Evolutionary conservation across 306 rosid species (phyloP).

Genomic region (Cyamopsis tetragonoloba): DNA sequence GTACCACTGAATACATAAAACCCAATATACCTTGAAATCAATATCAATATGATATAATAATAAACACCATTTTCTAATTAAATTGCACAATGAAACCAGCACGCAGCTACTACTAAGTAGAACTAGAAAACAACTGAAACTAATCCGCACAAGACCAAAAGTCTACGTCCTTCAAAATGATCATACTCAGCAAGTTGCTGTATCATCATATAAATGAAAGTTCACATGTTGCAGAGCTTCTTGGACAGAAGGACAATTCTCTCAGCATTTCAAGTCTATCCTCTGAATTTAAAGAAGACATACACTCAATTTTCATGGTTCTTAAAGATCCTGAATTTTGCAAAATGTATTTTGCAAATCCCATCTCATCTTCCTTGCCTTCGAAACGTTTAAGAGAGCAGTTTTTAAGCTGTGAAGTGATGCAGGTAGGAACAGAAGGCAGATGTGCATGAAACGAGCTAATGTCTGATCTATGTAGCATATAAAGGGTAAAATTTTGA

Average conservation of each 20-base stretch:
- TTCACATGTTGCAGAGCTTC: neutral
- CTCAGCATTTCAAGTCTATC: neutral
- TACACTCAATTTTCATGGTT: neutral
- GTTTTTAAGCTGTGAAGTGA: neutral
- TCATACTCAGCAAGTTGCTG: too few species aligned
- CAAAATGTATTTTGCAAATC: neutral
- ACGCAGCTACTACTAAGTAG: too few species aligned
- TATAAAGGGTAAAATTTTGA: neutral
- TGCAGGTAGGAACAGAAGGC: neutral
- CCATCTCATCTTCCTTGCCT: neutral
- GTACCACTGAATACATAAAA: too few species aligned
- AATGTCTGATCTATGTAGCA: too few species aligned
- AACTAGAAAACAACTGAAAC: too few species aligned
- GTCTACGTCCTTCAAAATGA: too few species aligned
- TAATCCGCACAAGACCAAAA: too few species aligned
- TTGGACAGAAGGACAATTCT: neutral
- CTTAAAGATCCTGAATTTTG: neutral
- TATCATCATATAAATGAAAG: neutral
- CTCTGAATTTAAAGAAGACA: rapidly evolving
- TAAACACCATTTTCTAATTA: too few species aligned
- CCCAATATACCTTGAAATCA: too few species aligned
- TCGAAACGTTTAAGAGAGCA: neutral
- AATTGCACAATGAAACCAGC: too few species aligned
- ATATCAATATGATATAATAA: too few species aligned
- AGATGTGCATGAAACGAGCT: neutral